phyloP scores from a whole-genome alignment of 139 green algal genomes.

The Picochlorum sp. region DNA sequence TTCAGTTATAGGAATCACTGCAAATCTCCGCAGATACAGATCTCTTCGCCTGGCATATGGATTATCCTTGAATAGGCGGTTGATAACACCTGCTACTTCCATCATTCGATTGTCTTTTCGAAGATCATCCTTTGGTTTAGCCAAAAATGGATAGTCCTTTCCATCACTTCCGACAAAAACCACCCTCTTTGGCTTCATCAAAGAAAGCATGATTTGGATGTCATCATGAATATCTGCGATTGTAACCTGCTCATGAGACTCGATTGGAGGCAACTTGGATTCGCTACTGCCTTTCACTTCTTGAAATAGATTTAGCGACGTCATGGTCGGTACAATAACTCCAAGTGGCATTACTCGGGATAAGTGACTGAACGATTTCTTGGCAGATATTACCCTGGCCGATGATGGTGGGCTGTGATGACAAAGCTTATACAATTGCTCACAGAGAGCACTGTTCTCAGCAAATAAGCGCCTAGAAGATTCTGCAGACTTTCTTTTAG shows the following conservation, averaged over 20 bases:
- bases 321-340: constrained; percentile 46
- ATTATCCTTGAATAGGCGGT: constrained; percentile 46
- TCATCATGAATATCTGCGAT: constrained; percentile 70
- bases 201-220: constrained; percentile 64
- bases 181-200: constrained; percentile 87
- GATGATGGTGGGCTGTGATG: constrained; percentile 15
- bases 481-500: constrained; percentile 8
- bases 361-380: constrained; percentile 18
- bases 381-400: constrained; percentile 18
- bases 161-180: constrained; percentile 67
- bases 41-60: constrained; percentile 44
- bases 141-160: constrained; percentile 78
- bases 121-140: constrained; percentile 97
- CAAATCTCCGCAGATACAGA: constrained; percentile 67
- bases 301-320: neutral
- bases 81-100: constrained; percentile 75
- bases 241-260: constrained; percentile 26
- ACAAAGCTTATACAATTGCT: constrained; percentile 70
- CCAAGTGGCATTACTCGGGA: constrained; percentile 51
- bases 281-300: neutral
- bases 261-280: neutral
- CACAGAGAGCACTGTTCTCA: constrained; percentile 42
- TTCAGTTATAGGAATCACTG: constrained; percentile 85
- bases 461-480: constrained; percentile 5
- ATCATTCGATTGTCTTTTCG: constrained; percentile 96